Evolutionary conservation across 768 basidiomycete species (phyloP).

Genomic region (Kwoniella sp.): DNA sequence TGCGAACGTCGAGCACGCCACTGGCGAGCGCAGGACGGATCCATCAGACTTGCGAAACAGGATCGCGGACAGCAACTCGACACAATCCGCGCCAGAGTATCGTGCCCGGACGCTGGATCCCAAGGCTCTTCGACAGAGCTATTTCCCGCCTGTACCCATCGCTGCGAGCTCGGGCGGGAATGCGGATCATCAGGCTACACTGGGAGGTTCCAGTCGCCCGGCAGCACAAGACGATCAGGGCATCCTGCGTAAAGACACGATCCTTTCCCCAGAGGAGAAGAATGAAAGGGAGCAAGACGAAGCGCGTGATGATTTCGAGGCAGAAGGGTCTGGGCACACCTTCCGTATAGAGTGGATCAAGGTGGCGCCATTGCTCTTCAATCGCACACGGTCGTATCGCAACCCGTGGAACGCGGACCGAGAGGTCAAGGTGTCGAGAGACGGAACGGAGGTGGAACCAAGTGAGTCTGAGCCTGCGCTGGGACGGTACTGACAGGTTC

Average conservation of each 20-base stretch:
- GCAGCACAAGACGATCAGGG: slow-evolving; percentile 32
- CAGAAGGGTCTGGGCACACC: slow-evolving; percentile 64
- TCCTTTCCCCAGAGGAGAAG: slow-evolving; percentile 27
- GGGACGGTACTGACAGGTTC: background rate
- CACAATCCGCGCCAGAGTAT: slow-evolving; percentile 4
- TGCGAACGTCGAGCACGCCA: background rate
- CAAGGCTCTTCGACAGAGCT: slow-evolving; percentile 13
- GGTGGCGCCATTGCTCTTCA: slow-evolving; percentile 67
- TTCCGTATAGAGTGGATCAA: slow-evolving; percentile 82
- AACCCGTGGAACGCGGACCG: slow-evolving; percentile 88
- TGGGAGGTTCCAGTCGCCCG: slow-evolving; percentile 19
- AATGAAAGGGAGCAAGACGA: slow-evolving; percentile 18
- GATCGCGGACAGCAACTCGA: slow-evolving; percentile 3
- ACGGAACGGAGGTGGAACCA: slow-evolving; percentile 91
- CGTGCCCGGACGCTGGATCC: slow-evolving; percentile 30
- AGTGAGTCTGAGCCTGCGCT: slow-evolving; percentile 27
- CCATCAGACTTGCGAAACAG: slow-evolving; percentile 14
- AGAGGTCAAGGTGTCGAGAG: slow-evolving; percentile 60
- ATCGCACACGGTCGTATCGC: slow-evolving; percentile 68
- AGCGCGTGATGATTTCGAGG: slow-evolving; percentile 38
- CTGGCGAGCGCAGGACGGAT: slow-evolving; percentile 26
- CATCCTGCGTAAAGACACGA: slow-evolving; percentile 47
- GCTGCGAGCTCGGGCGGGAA: background rate
- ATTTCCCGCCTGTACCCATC: slow-evolving; percentile 25
- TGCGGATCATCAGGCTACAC: slow-evolving; percentile 16